phyloP scores from a whole-genome alignment of 805 yeast genomes.

The Lipomyces sp. region DNA sequence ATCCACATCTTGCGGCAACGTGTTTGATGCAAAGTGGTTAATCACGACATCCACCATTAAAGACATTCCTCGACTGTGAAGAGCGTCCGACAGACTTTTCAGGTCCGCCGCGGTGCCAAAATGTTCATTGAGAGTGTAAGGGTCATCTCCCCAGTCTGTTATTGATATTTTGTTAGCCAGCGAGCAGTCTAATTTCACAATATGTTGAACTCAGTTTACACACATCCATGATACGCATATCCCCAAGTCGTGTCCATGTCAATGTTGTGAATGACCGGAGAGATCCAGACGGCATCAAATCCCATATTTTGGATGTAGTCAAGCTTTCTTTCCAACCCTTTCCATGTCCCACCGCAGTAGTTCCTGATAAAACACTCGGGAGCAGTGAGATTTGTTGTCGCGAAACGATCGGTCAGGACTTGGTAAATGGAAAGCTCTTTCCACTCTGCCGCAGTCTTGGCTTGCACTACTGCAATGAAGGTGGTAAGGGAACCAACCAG shows the following conservation, averaged over 20 bases:
- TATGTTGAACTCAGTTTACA: neutral
- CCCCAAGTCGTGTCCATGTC: conserved; percentile 12
- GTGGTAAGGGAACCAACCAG: neutral
- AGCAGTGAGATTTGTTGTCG: conserved; percentile 8
- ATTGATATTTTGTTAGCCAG: neutral
- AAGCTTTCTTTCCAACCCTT: conserved; percentile 13
- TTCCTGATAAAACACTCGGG: neutral
- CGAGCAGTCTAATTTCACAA: neutral
- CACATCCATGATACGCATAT: conserved; percentile 20
- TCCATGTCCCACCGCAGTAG: conserved; percentile 26
- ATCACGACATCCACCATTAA: conserved; percentile 21
- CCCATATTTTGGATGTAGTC: conserved; percentile 27
- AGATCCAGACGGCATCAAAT: conserved; percentile 25
- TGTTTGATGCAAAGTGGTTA: conserved; percentile 12
- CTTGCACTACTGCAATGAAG: neutral
- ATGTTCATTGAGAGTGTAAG: neutral
- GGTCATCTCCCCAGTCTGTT: conserved; percentile 6
- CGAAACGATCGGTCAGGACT: conserved; percentile 25
- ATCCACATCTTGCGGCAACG: neutral
- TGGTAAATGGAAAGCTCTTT: conserved; percentile 15
- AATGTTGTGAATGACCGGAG: conserved; percentile 20
- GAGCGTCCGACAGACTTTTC: conserved; percentile 7
- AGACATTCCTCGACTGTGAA: conserved; percentile 17
- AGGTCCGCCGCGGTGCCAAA: conserved; percentile 13
- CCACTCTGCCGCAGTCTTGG: conserved; percentile 8